Evolutionary conservation across 2,329 filamentous ascomycete genomes (phyloP).

Genomic region (Colletotrichum orchidophilum): DNA sequence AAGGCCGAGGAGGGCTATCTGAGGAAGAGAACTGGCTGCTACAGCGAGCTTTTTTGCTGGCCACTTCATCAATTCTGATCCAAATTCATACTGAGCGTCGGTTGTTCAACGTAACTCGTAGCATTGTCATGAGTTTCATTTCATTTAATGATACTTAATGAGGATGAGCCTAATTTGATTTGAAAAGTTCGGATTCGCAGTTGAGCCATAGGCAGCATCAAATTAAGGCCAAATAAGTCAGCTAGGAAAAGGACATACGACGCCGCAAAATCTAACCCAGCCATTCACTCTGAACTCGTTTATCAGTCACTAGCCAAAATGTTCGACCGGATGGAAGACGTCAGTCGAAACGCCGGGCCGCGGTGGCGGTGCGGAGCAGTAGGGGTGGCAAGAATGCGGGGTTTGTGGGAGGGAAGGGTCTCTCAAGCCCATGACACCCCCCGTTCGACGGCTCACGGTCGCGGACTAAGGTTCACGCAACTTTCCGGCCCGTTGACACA

Average conservation of each 20-base stretch:
- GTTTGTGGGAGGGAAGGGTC: neutral
- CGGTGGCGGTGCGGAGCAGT: slow-evolving; percentile 14
- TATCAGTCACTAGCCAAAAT: neutral
- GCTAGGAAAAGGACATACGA: too few species aligned
- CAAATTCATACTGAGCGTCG: too few species aligned
- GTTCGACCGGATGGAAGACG: slow-evolving; percentile 1
- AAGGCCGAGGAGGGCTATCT: too few species aligned
- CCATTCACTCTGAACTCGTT: neutral
- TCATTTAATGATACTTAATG: too few species aligned
- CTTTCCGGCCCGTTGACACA: neutral
- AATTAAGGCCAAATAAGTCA: too few species aligned
- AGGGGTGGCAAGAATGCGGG: slow-evolving; percentile 12
- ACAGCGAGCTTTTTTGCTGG: too few species aligned
- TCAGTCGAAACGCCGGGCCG: slow-evolving; percentile 8
- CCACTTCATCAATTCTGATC: too few species aligned
- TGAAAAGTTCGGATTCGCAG: too few species aligned
- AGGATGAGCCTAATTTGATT: too few species aligned
- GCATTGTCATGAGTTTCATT: too few species aligned
- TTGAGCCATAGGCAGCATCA: neutral
- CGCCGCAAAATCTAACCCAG: neutral
- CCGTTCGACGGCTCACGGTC: neutral
- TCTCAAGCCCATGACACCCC: neutral
- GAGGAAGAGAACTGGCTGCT: too few species aligned
- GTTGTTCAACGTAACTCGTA: too few species aligned
- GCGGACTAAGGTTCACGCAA: slow-evolving; percentile 11